Evolutionary conservation across 352 stramenopile genomes (phyloP), one percentile per base, ranked within the genome.

Genomic region (Globisporangium acanthophoron): DNA sequence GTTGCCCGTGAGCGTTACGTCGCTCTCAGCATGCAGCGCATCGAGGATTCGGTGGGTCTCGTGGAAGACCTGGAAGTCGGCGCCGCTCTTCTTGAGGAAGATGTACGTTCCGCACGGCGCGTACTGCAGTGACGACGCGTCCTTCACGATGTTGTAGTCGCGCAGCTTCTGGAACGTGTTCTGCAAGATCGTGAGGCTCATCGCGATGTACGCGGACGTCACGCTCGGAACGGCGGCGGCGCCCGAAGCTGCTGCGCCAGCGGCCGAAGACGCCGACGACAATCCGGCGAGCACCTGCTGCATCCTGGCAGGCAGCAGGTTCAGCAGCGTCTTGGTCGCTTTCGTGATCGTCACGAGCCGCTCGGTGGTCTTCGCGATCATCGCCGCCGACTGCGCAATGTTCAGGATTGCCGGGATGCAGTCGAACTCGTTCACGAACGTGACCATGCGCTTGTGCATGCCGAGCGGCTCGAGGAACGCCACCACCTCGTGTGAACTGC

Each of bases 351-450:
- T 87, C 31, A 92, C 45, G 54, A 93, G 76, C 6, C 80, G 79
- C 41, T 90, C 80, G 1, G 83, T 89, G 2, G 84, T 94, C 60
- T 91, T 95, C 1, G 81, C 74, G 24, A 91, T 33, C 70, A 92
- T 80, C 4, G 84, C 73, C 0, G 85, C 71, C 20, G 82, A 87
- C 52, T 95, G 83, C 0, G 84, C 83, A 11, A 93, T 71, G 55
- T 95, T 92, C 29, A 93, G 62, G 58, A 95, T 87, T 27, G 80
- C 82, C 3, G 85, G 85, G 52, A 95, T 92, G 64, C 84, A 95
- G 60, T 95, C 85, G 54, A 85, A 80, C 59, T 95, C 84, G 59
- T 95, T 93, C 20, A 95, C 85, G 50, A 95, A 78, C 35, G 82
- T 92, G 43, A 92, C 59, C 51, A 89, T 59, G 15, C 78, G 74